These are phyloP conservation scores for Nothophaeocryptopus gaeumannii DNA, from an alignment of 2,329 filamentous ascomycete species.

Conservation along the genomic window DNA sequence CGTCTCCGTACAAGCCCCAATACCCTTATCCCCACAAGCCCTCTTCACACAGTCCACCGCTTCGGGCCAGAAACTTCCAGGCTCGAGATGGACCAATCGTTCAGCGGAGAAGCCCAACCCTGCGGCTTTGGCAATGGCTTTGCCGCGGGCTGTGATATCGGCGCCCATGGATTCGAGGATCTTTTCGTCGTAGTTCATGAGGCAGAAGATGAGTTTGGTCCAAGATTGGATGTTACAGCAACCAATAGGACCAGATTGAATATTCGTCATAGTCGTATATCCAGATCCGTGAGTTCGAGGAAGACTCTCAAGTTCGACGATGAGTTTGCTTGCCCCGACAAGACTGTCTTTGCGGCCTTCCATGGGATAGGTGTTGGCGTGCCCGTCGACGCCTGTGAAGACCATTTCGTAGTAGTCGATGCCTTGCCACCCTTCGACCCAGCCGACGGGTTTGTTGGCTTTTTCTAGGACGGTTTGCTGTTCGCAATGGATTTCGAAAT, in stretches of 20 bases:
- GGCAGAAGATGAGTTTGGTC: conserved; percentile 27
- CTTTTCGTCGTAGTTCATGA: conserved; percentile 28
- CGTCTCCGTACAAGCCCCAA: conserved; percentile 25
- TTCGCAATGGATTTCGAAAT: conserved; percentile 31
- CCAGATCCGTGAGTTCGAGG: conserved; percentile 18
- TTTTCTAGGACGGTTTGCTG: conserved; percentile 24
- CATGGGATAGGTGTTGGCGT: conserved; percentile 37
- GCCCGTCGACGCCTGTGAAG: conserved; percentile 20
- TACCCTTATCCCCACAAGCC: conserved; percentile 30
- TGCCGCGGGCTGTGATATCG: conserved; percentile 17
- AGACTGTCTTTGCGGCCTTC: conserved; percentile 28
- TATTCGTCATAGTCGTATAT: conserved; percentile 30
- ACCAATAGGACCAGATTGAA: conserved; percentile 24
- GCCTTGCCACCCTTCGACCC: conserved; percentile 27
- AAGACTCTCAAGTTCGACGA: conserved; percentile 25
- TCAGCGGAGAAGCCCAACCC: not conserved
- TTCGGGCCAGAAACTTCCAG: conserved; percentile 18
- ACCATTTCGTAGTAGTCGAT: conserved; percentile 24
- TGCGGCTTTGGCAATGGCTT: not conserved
- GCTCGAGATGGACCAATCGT: conserved; percentile 15
- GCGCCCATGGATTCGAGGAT: conserved; percentile 27
- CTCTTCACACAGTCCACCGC: conserved; percentile 26
- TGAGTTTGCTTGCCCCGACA: conserved; percentile 27
- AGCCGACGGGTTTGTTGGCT: conserved; percentile 23
- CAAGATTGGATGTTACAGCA: conserved; percentile 33